Percentiles rank a stretch among this genome's conserved stretches.
These are phyloP conservation scores for Xerocomus amazonicus DNA, from an alignment of 1,284 basidiomycete species.

Conservation along the genomic window DNA sequence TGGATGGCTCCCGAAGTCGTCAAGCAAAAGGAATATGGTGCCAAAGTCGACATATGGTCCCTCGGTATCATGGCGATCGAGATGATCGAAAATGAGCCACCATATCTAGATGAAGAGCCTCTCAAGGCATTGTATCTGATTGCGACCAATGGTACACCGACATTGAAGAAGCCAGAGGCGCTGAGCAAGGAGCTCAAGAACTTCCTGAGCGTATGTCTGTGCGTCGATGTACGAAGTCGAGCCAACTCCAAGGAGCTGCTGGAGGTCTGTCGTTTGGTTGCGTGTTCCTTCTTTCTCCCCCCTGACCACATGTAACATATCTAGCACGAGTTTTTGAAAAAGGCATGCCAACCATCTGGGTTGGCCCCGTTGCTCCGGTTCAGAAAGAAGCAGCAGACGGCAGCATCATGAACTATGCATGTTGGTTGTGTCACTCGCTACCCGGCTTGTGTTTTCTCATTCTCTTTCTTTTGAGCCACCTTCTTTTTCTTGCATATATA, in stretches of 20 bases:
- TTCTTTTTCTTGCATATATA: slow-evolving; percentile 16
- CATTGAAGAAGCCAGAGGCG: slow-evolving; percentile 93
- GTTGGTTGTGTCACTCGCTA: background rate
- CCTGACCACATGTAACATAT: background rate
- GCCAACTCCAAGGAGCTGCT: slow-evolving; percentile 92
- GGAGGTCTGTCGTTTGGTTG: slow-evolving; percentile 53
- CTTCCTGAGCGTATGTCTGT: slow-evolving; percentile 95
- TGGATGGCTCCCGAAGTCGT: slow-evolving; percentile 99
- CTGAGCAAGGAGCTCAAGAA: slow-evolving; percentile 91
- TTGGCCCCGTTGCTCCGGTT: slow-evolving; percentile 83
- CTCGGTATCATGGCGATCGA: slow-evolving; percentile 99
- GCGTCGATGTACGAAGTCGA: slow-evolving; percentile 93
- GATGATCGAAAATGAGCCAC: slow-evolving; percentile 99
- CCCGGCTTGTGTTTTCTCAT: background rate
- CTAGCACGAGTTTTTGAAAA: slow-evolving; percentile 91
- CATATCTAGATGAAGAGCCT: slow-evolving; percentile 97
- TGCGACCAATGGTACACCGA: slow-evolving; percentile 97
- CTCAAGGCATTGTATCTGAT: slow-evolving; percentile 96
- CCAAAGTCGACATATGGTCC: slow-evolving; percentile 99
- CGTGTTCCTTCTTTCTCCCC: background rate
- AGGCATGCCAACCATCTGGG: slow-evolving; percentile 77
- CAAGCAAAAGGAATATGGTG: slow-evolving; percentile 98
- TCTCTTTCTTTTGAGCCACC: background rate
- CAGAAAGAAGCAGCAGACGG: slow-evolving; percentile 45
- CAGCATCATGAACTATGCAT: slow-evolving; percentile 21